Evolutionary conservation across 106 monocot species (phyloP), one percentile per base, ranked within the genome.

Genomic region (Phalaenopsis equestris): DNA sequence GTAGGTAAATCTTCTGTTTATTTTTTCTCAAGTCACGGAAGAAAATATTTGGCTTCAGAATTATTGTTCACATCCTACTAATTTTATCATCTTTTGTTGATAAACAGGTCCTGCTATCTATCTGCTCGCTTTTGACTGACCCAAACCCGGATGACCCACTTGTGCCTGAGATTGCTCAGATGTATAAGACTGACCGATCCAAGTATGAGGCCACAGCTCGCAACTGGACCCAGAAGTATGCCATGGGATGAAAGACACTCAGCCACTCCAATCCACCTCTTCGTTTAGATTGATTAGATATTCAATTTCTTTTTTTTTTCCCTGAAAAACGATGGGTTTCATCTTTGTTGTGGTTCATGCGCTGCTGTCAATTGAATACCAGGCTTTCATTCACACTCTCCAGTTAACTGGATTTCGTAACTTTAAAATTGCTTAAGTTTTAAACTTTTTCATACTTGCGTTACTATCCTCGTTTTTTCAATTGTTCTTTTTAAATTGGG

Each of bases 141-240:
- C 68, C 79, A 16, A 82, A 82, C 68, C 79, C 79, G 14, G 79
- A 79, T 48, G 79, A 79, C 21, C 79, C 79, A 16, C 41, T 79
- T 19, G 79, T 70, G 45, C 79, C 79, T 0, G 79, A 79, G 67
- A 79, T 79, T 79, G 79, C 79, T n/a, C 68, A 79, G n/a, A 70
- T 79, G 79, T 79, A 79, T 67, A 79, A 79, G 47, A 68, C 68
- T 5, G 79, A 79, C 36, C 17, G 79, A 41, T 41, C 65, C 37
- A 79, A 70, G 79, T 79, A 79, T 17, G 68, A 79, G 67, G 57
- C 79, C 46, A 79, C 70, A 1, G 79, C 79, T 11, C 57, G 79
- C 57, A 70, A 42, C 67, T 79, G 79, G 79, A 79, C 79, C 45
- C 79, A 79, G 46, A 70, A 68, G 47, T 70, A 79, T 46, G 79